phyloP scores from a whole-genome alignment of 352 stramenopile genomes.

The Phytophthora quininea region DNA sequence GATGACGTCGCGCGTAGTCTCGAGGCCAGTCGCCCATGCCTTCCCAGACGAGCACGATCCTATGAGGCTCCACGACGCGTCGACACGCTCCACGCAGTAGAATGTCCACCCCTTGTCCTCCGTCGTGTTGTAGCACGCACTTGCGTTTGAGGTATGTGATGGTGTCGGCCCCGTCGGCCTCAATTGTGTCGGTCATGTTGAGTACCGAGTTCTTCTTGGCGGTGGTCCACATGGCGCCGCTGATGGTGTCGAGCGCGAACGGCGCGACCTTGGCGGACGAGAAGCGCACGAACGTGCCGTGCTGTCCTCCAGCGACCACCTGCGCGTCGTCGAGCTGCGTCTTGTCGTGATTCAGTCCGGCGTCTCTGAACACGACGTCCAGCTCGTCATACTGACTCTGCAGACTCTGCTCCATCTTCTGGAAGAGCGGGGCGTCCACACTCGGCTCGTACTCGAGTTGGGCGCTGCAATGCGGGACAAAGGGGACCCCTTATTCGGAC shows the following conservation, averaged over 20 bases:
- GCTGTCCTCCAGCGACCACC: slow-evolving; percentile 25
- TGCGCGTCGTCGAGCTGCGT: slow-evolving; percentile 19
- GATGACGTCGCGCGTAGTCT: slow-evolving; percentile 21
- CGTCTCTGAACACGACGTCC: slow-evolving; percentile 32
- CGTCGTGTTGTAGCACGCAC: slow-evolving; percentile 33
- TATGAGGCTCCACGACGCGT: slow-evolving; percentile 28
- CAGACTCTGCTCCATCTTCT: slow-evolving; percentile 25
- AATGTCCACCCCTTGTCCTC: slow-evolving; percentile 22
- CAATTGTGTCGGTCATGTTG: slow-evolving; percentile 14
- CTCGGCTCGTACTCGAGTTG: slow-evolving; percentile 35
- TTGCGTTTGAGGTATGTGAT: slow-evolving; percentile 34
- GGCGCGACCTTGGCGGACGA: slow-evolving; percentile 33
- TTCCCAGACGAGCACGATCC: slow-evolving; percentile 39
- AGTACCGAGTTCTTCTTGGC: slow-evolving; percentile 28
- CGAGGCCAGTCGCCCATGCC: slow-evolving; percentile 44
- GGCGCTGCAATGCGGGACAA: not conserved
- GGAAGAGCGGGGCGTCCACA: slow-evolving; percentile 28
- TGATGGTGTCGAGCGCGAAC: slow-evolving; percentile 30
- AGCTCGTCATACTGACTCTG: slow-evolving; percentile 27
- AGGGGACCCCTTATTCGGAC: slow-evolving; percentile 1
- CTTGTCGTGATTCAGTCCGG: slow-evolving; percentile 26
- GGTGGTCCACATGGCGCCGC: slow-evolving; percentile 26
- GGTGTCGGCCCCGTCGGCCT: slow-evolving; percentile 6
- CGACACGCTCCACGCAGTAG: slow-evolving; percentile 35
- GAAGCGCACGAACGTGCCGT: slow-evolving; percentile 45